Conservation (phyloP, 208 protist species). For the Acanthamoeba sp. region DNA sequence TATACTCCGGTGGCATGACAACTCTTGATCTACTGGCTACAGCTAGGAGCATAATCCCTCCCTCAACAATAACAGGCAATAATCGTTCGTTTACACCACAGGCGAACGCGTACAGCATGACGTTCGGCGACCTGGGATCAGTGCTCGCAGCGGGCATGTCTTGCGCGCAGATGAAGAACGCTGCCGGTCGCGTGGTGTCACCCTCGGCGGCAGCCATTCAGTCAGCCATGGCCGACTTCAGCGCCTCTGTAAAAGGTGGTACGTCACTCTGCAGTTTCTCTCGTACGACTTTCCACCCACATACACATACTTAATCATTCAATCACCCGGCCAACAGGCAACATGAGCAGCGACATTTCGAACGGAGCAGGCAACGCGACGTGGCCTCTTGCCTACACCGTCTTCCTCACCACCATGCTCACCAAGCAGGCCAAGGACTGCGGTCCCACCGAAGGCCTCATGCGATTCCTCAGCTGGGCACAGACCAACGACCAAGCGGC, state of each 20-base stretch:
- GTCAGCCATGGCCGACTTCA: slow-evolving; percentile 51
- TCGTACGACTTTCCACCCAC: too few species aligned
- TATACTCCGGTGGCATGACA: too few species aligned
- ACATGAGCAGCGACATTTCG: slow-evolving; percentile 8
- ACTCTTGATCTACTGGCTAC: too few species aligned
- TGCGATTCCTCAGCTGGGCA: slow-evolving; percentile 22
- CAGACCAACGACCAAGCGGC: background rate
- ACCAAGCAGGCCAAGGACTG: slow-evolving; percentile 25
- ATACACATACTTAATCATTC: too few species aligned
- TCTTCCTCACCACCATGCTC: slow-evolving; percentile 4
- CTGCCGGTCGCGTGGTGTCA: background rate
- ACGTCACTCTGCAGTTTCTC: background rate
- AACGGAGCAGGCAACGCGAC: background rate
- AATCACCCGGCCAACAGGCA: too few species aligned
- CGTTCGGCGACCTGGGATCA: background rate
- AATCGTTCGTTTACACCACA: too few species aligned
- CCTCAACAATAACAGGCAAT: too few species aligned
- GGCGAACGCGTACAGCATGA: slow-evolving; percentile 12
- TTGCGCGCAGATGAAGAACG: slow-evolving; percentile 4
- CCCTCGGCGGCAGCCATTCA: background rate
- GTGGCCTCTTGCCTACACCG: slow-evolving; percentile 11
- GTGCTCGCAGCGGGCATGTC: background rate
- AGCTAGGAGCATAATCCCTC: too few species aligned
- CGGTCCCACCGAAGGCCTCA: background rate
- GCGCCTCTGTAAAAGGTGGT: slow-evolving; percentile 1